Base-by-base conservation (phyloP, 306 rosid genomes). In the Mucuna pruriens region DNA sequence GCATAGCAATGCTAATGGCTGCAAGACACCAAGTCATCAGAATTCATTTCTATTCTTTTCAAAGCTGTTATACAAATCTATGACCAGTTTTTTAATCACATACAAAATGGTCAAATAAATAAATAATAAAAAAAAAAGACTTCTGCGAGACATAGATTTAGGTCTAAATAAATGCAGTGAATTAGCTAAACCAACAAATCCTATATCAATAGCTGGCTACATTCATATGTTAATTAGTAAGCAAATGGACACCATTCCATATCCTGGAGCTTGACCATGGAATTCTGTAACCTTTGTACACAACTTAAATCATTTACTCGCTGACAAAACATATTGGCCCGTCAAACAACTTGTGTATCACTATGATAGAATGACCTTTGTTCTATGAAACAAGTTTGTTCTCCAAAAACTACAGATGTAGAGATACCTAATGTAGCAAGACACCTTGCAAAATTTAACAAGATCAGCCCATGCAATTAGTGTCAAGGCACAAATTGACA, bases 1-100 rank as follows among this genome's bases (percentile, higher is more conserved):
- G 22, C 91, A 90, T 19, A 45, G 2, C 65, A 84, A 70, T 13
- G 86, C 79, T 71, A 80, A 69, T 29, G 86, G 31, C 92, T 90
- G 88, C 87, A 79, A 55, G 42, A 66, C 39, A 55, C 26, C 57
- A 70, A 52, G 36, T n/a, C 61, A 52, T 55, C 73, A 71, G 48
- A 39, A 9, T 55, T 16, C 36, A 71, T 52, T 39, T 52, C 61
- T 65, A 33, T 52, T 66, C 49, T n/a, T n/a, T n/a, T n/a, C n/a
- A n/a, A n/a, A n/a, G 25, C 29, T 20, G 57, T 22, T 68, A 44
- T 44, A 42, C 16, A 44, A 36, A n/a, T 9, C 4, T 7, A 3
- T 46, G 17, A 44, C 52, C 33, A 44, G 61, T 64, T 46, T 80
- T 15, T 22, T 16, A 48, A 23, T 80, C 55, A 62, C 66, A 38